phyloP scores from a whole-genome alignment of 768 basidiomycete genomes.

The Calocybe gangraenosa region DNA sequence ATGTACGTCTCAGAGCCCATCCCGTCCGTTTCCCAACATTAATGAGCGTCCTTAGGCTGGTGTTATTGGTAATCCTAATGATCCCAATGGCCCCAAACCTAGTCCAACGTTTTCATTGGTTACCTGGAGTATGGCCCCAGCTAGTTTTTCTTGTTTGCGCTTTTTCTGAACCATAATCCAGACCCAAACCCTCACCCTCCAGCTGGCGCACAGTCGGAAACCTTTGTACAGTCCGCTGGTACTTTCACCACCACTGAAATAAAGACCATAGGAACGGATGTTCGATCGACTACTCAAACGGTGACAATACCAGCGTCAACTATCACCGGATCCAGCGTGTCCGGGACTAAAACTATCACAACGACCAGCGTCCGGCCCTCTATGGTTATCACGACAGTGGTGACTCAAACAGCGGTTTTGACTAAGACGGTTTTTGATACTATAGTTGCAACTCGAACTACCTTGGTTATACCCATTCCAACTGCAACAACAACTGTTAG shows the following conservation, averaged over 20 bases:
- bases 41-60: background rate
- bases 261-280: no score
- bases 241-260: no score
- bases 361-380: background rate
- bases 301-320: background rate
- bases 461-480: background rate
- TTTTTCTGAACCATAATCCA: background rate
- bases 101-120: background rate
- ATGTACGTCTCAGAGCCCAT: background rate
- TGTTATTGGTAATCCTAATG: background rate
- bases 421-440: background rate
- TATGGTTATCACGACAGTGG: background rate
- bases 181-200: background rate
- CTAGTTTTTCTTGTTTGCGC: background rate
- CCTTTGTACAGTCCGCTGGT: background rate
- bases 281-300: no score
- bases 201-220: background rate
- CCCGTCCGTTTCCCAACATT: background rate
- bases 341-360: background rate
- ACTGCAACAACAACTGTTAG: background rate
- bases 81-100: background rate
- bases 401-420: background rate
- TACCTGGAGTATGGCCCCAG: background rate
- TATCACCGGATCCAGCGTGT: background rate
- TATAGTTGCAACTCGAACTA: background rate